Percentiles rank a stretch among this genome's conserved stretches.
Evolutionary conservation across 805 yeast species (phyloP).

Genomic region (Myxozyma lipomycoides): DNA sequence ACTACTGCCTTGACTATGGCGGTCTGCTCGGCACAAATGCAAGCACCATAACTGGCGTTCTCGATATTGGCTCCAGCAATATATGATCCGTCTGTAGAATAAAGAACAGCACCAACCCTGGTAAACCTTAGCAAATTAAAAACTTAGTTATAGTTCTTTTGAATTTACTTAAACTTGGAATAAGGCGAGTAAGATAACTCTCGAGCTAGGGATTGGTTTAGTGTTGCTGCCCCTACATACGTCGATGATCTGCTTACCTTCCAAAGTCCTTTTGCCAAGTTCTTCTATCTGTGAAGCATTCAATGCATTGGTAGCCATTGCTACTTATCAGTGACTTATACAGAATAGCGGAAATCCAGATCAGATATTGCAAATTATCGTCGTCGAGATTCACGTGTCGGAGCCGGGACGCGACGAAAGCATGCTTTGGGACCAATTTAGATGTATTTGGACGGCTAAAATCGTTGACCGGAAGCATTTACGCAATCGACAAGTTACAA

Average conservation of each 20-base stretch:
- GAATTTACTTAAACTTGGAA: slow-evolving; percentile 51
- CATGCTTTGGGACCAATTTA: too few relatives aligned
- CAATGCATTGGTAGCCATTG: not conserved
- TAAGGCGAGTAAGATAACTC: slow-evolving; percentile 63
- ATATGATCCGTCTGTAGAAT: slow-evolving; percentile 48
- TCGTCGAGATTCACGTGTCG: too few relatives aligned
- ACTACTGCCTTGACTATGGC: slow-evolving; percentile 57
- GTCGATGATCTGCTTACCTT: slow-evolving; percentile 8
- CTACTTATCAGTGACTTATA: too few relatives aligned
- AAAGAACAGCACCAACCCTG: slow-evolving; percentile 75
- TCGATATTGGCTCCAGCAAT: slow-evolving; percentile 84
- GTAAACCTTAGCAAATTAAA: not conserved
- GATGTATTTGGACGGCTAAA: too few relatives aligned
- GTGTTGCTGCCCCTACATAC: not conserved
- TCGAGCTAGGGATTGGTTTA: slow-evolving; percentile 39
- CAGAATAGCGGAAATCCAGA: too few relatives aligned
- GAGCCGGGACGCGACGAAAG: too few relatives aligned
- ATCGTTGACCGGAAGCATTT: too few relatives aligned
- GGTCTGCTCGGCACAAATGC: slow-evolving; percentile 73
- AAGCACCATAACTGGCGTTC: slow-evolving; percentile 83
- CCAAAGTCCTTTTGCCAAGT: slow-evolving; percentile 13
- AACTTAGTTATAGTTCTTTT: not conserved
- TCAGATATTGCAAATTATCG: too few relatives aligned
- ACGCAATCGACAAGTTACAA: too few relatives aligned
- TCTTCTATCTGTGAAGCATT: not conserved